These are phyloP conservation scores for Calonectria ilicicola DNA, from an alignment of 2,329 filamentous ascomycete genomes.

Conservation along the genomic window DNA sequence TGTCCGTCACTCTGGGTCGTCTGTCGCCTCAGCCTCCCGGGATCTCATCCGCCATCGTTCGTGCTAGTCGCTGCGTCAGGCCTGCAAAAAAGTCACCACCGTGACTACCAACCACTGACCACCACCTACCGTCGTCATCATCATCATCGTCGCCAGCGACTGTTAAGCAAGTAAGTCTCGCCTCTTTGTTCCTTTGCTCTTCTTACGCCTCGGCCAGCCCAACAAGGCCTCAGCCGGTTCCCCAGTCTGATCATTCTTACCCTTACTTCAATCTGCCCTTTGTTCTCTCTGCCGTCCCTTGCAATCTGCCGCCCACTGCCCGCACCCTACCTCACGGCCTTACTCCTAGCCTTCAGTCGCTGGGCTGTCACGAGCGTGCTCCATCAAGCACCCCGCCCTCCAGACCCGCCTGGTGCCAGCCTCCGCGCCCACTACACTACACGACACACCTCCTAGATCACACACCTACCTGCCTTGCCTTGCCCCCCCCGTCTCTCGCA, in stretches of 20 bases:
- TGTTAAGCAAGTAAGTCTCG: slow-evolving; percentile 33
- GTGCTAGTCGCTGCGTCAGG: slow-evolving; percentile 39
- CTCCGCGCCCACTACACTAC: slow-evolving; percentile 39
- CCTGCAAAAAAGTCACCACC: slow-evolving; percentile 35
- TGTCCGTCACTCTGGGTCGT: slow-evolving; percentile 25
- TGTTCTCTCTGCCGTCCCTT: not conserved
- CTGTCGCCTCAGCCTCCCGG: slow-evolving; percentile 25
- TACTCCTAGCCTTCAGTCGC: slow-evolving; percentile 35
- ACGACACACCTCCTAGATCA: slow-evolving; percentile 38
- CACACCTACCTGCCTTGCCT: slow-evolving; percentile 37
- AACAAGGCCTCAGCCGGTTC: not conserved
- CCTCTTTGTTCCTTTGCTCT: not conserved
- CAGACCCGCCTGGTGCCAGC: slow-evolving; percentile 46
- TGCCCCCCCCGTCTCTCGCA: slow-evolving; percentile 22
- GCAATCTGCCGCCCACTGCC: not conserved
- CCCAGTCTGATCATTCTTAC: not conserved
- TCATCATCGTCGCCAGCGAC: slow-evolving; percentile 35
- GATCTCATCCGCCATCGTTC: slow-evolving; percentile 36
- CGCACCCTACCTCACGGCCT: slow-evolving; percentile 17
- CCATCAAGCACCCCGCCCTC: slow-evolving; percentile 47
- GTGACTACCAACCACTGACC: slow-evolving; percentile 27
- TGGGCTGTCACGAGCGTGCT: slow-evolving; percentile 48
- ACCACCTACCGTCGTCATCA: slow-evolving; percentile 38
- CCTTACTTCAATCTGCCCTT: slow-evolving; percentile 2
- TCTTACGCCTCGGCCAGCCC: not conserved